Evolutionary conservation across 345 rosid genomes (phyloP).

Genomic region (Camelina neglecta): DNA sequence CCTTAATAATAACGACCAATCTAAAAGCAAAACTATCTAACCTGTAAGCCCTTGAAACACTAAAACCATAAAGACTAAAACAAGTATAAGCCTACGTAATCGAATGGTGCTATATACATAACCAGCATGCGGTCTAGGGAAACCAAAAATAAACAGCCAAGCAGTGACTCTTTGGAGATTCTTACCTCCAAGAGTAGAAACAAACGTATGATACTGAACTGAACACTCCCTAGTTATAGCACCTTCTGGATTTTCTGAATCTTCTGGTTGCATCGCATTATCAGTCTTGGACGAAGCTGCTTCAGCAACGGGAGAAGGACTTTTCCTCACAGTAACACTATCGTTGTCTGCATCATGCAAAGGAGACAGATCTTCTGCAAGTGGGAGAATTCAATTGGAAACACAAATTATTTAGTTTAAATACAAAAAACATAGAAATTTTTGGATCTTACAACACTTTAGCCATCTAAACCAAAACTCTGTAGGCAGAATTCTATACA

Average conservation of each 20-base stretch:
- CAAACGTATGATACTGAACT: conserved; percentile 54
- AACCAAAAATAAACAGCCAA: not conserved
- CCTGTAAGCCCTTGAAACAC: conserved; percentile 6
- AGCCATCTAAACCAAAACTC: conserved; percentile 23
- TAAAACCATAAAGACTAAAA: conserved; percentile 11
- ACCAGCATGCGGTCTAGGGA: not conserved
- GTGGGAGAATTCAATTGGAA: not conserved
- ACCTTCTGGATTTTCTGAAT: conserved; percentile 26
- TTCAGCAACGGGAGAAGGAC: not conserved
- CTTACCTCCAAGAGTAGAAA: conserved; percentile 69
- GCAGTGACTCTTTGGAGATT: conserved; percentile 6
- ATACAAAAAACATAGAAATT: not conserved
- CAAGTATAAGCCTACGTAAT: conserved; percentile 14
- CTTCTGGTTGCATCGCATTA: conserved; percentile 34
- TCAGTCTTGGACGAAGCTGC: conserved; percentile 15
- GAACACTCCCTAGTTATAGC: conserved; percentile 32
- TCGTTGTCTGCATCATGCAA: not conserved
- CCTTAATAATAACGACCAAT: not conserved
- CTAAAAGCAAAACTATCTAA: not conserved
- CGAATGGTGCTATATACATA: conserved; percentile 1
- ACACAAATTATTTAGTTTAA: not conserved
- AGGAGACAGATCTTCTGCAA: not conserved
- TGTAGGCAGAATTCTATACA: conserved; percentile 16
- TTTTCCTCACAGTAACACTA: not conserved
- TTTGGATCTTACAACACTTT: not conserved